These are phyloP conservation scores for Atkinsonella texensis DNA, from an alignment of 2,329 filamentous ascomycete species.

Conservation along the genomic window DNA sequence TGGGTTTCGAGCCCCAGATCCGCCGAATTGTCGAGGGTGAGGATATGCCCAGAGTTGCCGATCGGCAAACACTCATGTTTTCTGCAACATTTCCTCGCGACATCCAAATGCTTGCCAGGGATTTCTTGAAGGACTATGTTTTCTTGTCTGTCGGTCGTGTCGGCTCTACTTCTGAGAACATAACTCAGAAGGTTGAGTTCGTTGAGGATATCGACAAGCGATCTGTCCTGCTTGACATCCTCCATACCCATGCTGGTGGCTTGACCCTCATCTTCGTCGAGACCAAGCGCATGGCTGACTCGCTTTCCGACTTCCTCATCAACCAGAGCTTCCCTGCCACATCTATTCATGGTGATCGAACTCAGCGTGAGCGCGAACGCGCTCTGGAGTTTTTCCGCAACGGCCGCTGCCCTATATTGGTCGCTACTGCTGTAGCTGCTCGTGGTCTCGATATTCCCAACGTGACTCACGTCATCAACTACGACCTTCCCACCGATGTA, in stretches of 20 bases:
- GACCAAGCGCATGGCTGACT: slow-evolving; percentile 99
- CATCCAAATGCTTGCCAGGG: slow-evolving; percentile 96
- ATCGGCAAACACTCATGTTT: slow-evolving; percentile 98
- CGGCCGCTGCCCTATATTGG: slow-evolving; percentile 87
- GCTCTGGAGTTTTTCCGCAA: slow-evolving; percentile 96
- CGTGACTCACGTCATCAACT: slow-evolving; percentile 96
- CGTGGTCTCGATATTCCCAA: slow-evolving; percentile 88
- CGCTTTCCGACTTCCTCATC: slow-evolving; percentile 93
- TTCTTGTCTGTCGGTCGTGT: slow-evolving; percentile 98
- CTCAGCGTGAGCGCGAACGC: slow-evolving; percentile 96
- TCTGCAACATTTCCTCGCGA: slow-evolving; percentile 98
- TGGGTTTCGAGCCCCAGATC: slow-evolving; percentile 99
- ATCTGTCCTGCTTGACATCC: slow-evolving; percentile 91
- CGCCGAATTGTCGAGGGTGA: slow-evolving; percentile 96
- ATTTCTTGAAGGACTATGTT: slow-evolving; percentile 98
- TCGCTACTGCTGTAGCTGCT: slow-evolving; percentile 92
- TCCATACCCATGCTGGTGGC: slow-evolving; percentile 83
- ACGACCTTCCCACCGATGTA: slow-evolving; percentile 96
- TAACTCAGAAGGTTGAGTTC: slow-evolving; percentile 97
- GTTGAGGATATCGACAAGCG: slow-evolving; percentile 96
- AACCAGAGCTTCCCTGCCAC: slow-evolving; percentile 98
- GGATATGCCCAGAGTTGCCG: slow-evolving; percentile 79
- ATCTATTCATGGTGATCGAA: slow-evolving; percentile 96
- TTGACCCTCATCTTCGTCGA: slow-evolving; percentile 97
- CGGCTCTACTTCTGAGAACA: slow-evolving; percentile 99